Evolutionary conservation across 1,139 yeast genomes (phyloP), one percentile per base, ranked within the genome.

Genomic region (Zhuliangozyma parablackwelliae): DNA sequence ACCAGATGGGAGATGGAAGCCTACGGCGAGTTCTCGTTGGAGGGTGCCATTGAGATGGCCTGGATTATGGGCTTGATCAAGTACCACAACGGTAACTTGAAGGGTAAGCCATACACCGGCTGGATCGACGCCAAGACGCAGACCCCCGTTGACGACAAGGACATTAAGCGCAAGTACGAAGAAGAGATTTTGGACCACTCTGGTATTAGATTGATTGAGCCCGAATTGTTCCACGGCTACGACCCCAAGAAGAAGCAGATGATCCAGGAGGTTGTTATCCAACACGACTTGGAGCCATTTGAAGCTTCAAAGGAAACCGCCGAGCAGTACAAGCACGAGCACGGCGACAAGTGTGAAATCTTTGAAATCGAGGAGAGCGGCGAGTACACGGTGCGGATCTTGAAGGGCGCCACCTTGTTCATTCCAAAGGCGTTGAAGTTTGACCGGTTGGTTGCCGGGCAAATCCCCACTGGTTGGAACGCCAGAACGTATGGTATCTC

Each of bases 1-100:
- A 92, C 98, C 44, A 82, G 98, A 75, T 92, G 98, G 98, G 97
- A 92, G 68, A 92, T 92, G 96, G 98, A 92, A 71, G 87, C 97
- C 39, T 51, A 66, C 44, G 98, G 98, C 55, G 89, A 86, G 58
- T 92, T 92, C 66, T 90, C 97, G n/a, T 72, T 92, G 55, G 98
- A 92, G 69, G 98, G 98, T 59, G 85, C 96, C 57, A 85, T 92
- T 59, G 98, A 92, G 72, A 90, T 92, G 96, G 97, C 98, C 37
- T 92, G 97, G 97, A 89, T 92, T 52, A 92, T 92, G 97, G 97
- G 97, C 50, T 77, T 85, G 61, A 89, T 92, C 69, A 87, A 86
- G 66, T 92, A 92, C 72, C 89, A 82, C 63, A 88, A 87, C 50
- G 97, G 97, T 68, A 79, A 80, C 62, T 76, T 90, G 62, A 90